Percentiles rank a stretch among this genome's conserved stretches.
Conservation (phyloP, 768 basidiomycete species). For the Hygrophoropsis aurantiaca region DNA sequence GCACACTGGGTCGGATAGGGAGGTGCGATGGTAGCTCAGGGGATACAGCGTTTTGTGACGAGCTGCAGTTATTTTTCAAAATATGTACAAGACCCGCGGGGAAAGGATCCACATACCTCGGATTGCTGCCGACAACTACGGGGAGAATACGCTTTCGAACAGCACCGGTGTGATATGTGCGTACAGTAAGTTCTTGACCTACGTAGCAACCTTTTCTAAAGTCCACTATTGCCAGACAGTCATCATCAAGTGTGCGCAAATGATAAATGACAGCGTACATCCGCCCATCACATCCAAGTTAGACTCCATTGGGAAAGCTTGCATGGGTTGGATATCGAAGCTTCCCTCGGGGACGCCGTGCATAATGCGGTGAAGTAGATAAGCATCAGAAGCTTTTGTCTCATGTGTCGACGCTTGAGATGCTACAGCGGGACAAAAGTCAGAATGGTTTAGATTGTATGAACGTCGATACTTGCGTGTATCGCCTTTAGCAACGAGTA, state of each 20-base stretch:
- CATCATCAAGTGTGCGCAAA: constrained; percentile 8
- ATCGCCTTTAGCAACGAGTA: constrained; percentile 69
- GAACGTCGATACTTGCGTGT: constrained; percentile 57
- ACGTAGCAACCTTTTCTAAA: constrained; percentile 98
- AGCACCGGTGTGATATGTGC: constrained; percentile 93
- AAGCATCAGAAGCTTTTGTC: constrained; percentile 50
- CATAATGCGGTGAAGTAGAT: constrained; percentile 74
- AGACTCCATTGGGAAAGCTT: constrained; percentile 91
- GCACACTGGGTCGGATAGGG: constrained; percentile 21
- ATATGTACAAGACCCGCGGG: neutral
- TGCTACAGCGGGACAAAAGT: constrained; percentile 19
- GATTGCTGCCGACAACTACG: constrained; percentile 49
- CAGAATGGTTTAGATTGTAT: neutral
- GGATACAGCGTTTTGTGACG: constrained; percentile 2
- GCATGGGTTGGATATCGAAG: constrained; percentile 70
- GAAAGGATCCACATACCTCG: neutral
- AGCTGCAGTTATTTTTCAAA: no score
- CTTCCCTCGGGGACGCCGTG: constrained; percentile 88
- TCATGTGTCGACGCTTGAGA: constrained; percentile 59
- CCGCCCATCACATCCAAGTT: constrained; percentile 95
- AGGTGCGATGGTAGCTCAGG: constrained; percentile 19
- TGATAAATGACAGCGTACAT: constrained; percentile 49
- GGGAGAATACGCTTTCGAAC: constrained; percentile 89
- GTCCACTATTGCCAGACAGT: constrained; percentile 60
- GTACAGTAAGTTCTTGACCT: constrained; percentile 94